Evolutionary conservation across 2,329 filamentous ascomycete species (phyloP), one percentile per base, ranked within the genome.

Genomic region (Cercospora citrullina): DNA sequence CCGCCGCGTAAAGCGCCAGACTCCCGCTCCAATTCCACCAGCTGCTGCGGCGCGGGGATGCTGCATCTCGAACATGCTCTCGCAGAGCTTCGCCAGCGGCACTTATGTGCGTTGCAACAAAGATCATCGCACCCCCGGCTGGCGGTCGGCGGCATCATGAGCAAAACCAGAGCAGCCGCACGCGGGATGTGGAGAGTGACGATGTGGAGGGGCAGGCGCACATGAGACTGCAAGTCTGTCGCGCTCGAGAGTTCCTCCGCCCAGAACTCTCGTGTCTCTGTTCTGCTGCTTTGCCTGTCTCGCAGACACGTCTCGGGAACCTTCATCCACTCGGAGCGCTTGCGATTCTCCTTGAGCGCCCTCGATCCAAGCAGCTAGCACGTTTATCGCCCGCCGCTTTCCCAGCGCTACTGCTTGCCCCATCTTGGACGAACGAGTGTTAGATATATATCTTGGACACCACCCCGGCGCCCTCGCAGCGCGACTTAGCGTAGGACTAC

Each of bases 201-300:
- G n/a, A 64, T 64, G 64, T 65, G 64, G 64, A 65, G 64, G 64
- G 63, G 64, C 64, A 60, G 30, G 31, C 57, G 48, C 48, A 28
- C 48, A 28, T 28, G 48, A 53, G 48, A 53, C 48, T 53, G 48
- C 48, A 53, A 53, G 48, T 53, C 48, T 53, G 30, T 53, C 48
- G 48, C 21, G 45, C 23, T 26, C 55, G 16, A 31, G 21, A 51
- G 33, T 58, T 65, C 63, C 39, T 53, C 63, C 39, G 36, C 39
- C 58, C 64, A 53, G 31, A 60, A 60, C 64, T 55, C 64, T 65
- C 58, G 39, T 53, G 58, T 61, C 39, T 60, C 57, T n/a, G 30
- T 36, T 31, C 36, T 51, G 53, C 36, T 51, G 57, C 57, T 14
- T 58, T 45, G 48, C 31, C 14, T 51, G 31, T 39, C 31, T 23